A percentile compares a stretch with the other conserved stretches of the same genome.
phyloP scores from a whole-genome alignment of 108 stramenopile genomes.

The Skeletonema menzelii region DNA sequence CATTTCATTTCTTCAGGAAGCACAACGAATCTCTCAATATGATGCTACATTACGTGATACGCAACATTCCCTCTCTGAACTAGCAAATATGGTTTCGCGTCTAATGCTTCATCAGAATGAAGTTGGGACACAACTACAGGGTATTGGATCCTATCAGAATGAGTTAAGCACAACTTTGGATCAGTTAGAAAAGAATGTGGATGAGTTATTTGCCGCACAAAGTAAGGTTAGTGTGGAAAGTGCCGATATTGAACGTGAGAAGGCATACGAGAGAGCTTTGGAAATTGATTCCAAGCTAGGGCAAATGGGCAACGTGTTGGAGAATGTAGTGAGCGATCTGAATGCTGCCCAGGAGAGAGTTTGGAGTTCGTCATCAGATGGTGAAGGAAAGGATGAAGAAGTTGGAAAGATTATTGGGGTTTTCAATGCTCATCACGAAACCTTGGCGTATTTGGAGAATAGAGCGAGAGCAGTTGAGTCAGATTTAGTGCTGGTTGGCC shows the following conservation, averaged over 20 bases:
- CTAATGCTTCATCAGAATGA: constrained; percentile 69
- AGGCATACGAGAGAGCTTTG: constrained; percentile 59
- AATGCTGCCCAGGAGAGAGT: constrained; percentile 54
- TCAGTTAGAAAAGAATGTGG: constrained; percentile 65
- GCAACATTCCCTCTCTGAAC: constrained; percentile 58
- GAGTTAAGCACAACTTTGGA: constrained; percentile 63
- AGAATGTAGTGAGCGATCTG: constrained; percentile 47
- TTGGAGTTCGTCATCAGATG: constrained; percentile 31
- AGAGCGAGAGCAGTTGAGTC: constrained; percentile 59
- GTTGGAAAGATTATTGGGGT: constrained; percentile 55
- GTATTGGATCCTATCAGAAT: constrained; percentile 67
- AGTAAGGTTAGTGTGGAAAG: constrained; percentile 55
- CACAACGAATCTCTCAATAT: constrained; percentile 78
- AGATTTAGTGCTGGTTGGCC: constrained; percentile 50
- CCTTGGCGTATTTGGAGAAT: constrained; percentile 62
- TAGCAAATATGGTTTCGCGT: constrained; percentile 57
- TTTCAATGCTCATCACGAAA: constrained; percentile 77
- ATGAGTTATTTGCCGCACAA: constrained; percentile 71
- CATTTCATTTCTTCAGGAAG: constrained; percentile 63
- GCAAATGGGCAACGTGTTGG: constrained; percentile 44
- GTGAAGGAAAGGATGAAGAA: constrained; percentile 33
- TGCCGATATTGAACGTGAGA: constrained; percentile 77
- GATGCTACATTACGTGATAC: constrained; percentile 76
- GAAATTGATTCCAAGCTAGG: constrained; percentile 55
- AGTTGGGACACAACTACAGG: constrained; percentile 53